phyloP scores from a whole-genome alignment of 139 green algal species.

The Nannochloris sp. region DNA sequence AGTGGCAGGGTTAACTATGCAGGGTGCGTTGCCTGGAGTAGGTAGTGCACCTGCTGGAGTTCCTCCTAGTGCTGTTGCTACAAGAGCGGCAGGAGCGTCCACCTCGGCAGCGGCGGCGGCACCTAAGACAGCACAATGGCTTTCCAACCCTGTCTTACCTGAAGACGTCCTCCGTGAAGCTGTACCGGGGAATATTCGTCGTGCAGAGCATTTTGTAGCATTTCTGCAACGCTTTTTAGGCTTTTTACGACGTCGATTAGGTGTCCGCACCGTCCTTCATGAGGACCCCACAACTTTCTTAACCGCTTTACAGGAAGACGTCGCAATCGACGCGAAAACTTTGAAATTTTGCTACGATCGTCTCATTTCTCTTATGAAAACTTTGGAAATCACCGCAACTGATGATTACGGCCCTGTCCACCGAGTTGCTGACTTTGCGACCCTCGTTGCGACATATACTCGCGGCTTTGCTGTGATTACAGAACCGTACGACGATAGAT shows the following conservation, averaged over 20 bases:
- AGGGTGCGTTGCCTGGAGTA: conserved; percentile 43
- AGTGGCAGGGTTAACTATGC: conserved; percentile 67
- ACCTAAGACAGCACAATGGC: conserved; percentile 34
- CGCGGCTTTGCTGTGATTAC: conserved; percentile 96
- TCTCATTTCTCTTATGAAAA: conserved; percentile 86
- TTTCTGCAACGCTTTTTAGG: conserved; percentile 91
- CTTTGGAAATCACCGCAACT: conserved; percentile 90
- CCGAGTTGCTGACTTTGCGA: conserved; percentile 94
- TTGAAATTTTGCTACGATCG: conserved; percentile 97
- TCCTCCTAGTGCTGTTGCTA: neutral
- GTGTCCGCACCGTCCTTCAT: conserved; percentile 46
- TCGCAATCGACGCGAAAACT: conserved; percentile 40
- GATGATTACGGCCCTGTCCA: conserved; percentile 88
- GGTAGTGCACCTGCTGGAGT: neutral
- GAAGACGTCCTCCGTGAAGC: conserved; percentile 83
- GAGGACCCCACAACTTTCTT: conserved; percentile 83
- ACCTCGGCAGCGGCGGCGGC: neutral
- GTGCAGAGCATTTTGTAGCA: conserved; percentile 95
- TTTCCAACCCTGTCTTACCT: conserved; percentile 83
- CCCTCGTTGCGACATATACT: conserved; percentile 89
- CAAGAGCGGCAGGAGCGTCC: too few species aligned
- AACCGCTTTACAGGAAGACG: conserved; percentile 40
- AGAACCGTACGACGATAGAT: conserved; percentile 94
- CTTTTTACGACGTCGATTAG: conserved; percentile 67
- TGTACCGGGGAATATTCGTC: conserved; percentile 86